These are phyloP conservation scores for Steccherinum ochraceum DNA, from an alignment of 768 basidiomycete genomes.

Conservation along the genomic window DNA sequence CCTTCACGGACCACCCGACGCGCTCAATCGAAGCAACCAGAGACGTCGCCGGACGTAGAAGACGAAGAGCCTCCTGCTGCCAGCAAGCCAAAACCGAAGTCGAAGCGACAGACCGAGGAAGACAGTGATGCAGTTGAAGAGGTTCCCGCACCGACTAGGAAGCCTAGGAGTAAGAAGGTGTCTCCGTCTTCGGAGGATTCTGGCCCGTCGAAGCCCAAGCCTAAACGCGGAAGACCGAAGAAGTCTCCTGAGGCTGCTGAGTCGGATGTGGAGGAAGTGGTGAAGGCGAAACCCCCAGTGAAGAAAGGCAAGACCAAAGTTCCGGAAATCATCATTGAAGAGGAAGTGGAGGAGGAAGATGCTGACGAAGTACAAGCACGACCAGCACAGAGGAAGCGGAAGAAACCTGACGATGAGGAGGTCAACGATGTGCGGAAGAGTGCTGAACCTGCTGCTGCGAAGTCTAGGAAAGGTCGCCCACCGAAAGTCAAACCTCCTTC, in stretches of 20 bases:
- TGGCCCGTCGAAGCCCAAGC: background rate
- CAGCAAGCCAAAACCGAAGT: background rate
- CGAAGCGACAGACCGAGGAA: slow-evolving; percentile 5
- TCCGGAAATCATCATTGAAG: background rate
- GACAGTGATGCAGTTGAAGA: slow-evolving; percentile 28
- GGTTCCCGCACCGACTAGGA: slow-evolving; percentile 10
- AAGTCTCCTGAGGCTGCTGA: background rate
- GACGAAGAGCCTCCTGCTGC: slow-evolving; percentile 10
- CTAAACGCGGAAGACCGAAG: background rate
- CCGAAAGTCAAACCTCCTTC: slow-evolving; percentile 9
- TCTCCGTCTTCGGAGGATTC: background rate
- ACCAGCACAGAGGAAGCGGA: slow-evolving; percentile 17
- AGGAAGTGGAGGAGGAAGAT: slow-evolving; percentile 5
- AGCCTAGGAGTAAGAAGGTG: slow-evolving; percentile 7
- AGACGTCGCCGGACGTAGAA: background rate
- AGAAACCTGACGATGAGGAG: slow-evolving; percentile 18
- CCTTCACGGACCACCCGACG: background rate
- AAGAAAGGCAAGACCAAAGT: background rate
- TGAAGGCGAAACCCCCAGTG: background rate
- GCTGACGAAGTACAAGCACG: slow-evolving; percentile 3
- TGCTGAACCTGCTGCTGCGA: slow-evolving; percentile 13
- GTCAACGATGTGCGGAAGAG: slow-evolving; percentile 18
- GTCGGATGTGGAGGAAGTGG: slow-evolving; percentile 1
- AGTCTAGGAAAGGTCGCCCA: slow-evolving; percentile 5
- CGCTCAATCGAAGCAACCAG: slow-evolving; percentile 1